Percentiles rank a stretch among this genome's conserved stretches.
phyloP scores from a whole-genome alignment of 306 rosid species.

The Astragalus membranaceus region DNA sequence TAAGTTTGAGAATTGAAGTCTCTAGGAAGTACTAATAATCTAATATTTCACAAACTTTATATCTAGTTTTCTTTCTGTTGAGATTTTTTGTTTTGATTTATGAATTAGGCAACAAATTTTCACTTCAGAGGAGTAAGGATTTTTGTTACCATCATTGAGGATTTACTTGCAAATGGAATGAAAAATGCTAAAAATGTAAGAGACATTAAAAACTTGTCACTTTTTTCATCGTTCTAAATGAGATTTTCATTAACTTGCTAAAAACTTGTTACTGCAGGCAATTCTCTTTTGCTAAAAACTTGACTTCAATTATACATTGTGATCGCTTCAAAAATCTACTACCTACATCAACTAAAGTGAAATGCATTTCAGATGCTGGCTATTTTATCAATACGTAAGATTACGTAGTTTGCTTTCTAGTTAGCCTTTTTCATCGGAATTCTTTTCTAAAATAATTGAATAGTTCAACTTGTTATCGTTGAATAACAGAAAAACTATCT shows the following conservation, averaged over 20 bases:
- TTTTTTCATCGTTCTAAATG: not conserved
- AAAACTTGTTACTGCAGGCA: slow-evolving; percentile 43
- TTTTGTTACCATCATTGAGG: slow-evolving; percentile 52
- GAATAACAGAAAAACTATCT: slow-evolving; percentile 55
- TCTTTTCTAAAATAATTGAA: not conserved
- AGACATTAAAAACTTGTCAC: not conserved
- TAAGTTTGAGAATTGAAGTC: slow-evolving; percentile 31
- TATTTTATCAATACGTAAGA: slow-evolving; percentile 71
- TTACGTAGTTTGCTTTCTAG: not conserved
- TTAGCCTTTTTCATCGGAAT: not conserved
- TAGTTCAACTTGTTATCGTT: not conserved
- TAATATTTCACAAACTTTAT: not conserved
- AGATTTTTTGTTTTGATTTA: not conserved
- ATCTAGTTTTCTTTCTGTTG: not conserved
- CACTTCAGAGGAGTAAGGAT: slow-evolving; percentile 84
- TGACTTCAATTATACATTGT: slow-evolving; percentile 69
- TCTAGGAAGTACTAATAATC: not conserved
- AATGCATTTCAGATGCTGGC: slow-evolving; percentile 89
- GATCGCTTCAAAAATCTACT: slow-evolving; percentile 55
- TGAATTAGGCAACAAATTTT: slow-evolving; percentile 57
- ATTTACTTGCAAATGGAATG: slow-evolving; percentile 80
- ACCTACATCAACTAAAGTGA: slow-evolving; percentile 52
- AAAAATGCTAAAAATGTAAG: slow-evolving; percentile 64
- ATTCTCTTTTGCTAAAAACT: slow-evolving; percentile 87
- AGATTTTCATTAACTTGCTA: not conserved